Base-by-base conservation (phyloP, 2,329 filamentous ascomycete species). In the Aspergillus thermomutatus region DNA sequence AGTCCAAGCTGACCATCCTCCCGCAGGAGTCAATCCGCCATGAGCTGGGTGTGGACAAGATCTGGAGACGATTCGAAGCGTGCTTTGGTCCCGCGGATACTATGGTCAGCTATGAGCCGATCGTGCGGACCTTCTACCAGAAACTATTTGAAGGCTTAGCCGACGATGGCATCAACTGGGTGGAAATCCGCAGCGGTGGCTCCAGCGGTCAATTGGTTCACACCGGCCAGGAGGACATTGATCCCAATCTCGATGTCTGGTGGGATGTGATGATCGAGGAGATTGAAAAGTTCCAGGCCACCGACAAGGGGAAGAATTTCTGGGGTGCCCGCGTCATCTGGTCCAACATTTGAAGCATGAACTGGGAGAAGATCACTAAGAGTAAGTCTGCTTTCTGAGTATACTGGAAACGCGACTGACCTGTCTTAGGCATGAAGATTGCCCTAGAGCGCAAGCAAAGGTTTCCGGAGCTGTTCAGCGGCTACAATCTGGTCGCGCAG, bases 401-500 rank as follows among this genome's bases (percentile, higher is more conserved):
- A 25, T n/a, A 11, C 14, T 31, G 52, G n/a, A 21, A 10, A 9
- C 6, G 6, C 79, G n/a, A 83, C 52, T 79, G 83, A 28, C 85
- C 10, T 95, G 47, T 91, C 19, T 83, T 91, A 65, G 85, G 86
- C 72, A 96, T 96, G 91, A 88, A 91, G 69, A 79, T 88, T 62
- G 96, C 91, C 73, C 90, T 96, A 63, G 81, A 84, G 6, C 87
- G 90, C 66, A 96, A 96, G 74, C 77, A 88, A 56, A 82, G 83
- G 40, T 92, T 87, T 69, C 90, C 92, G 1, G 80, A 91, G 52
- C 81, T 94, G 3, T 84, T 96, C 63, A 85, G 88, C 14, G 92
- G 92, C 14, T 96, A 90, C 74, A 92, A 97, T 71, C 79, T 96
- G 8, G 92, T 96, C 2, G 92, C 90, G 0, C 89, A 93, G 71